phyloP scores from a whole-genome alignment of 148 eudicot species.

The Arctostaphylos glauca region DNA sequence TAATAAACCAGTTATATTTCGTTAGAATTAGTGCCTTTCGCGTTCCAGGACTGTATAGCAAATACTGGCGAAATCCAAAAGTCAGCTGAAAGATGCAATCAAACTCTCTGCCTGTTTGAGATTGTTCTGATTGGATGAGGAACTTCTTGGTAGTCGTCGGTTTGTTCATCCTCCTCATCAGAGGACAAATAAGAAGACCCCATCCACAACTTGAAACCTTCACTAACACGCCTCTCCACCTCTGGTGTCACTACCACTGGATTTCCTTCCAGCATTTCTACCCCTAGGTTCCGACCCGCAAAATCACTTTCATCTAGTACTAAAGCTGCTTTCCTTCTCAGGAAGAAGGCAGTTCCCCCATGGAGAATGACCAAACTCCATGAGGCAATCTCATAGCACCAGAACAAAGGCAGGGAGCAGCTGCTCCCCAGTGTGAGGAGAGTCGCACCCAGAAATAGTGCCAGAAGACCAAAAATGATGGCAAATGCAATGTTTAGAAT shows the following conservation, averaged over 20 bases:
- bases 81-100: constrained; percentile 15
- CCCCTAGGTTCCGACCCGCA: constrained; percentile 54
- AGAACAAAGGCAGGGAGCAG: constrained; percentile 83
- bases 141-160: constrained; percentile 50
- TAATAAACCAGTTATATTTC: background rate
- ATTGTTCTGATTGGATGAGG: constrained; percentile 28
- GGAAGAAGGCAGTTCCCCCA: constrained; percentile 58
- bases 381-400: constrained; percentile 86
- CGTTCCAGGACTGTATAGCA: background rate
- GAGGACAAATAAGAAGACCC: constrained; percentile 86
- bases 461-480: constrained; percentile 68
- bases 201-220: constrained; percentile 92
- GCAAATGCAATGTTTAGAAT: constrained; percentile 68
- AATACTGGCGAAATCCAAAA: background rate
- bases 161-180: constrained; percentile 77
- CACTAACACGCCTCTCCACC: constrained; percentile 81
- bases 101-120: constrained; percentile 39
- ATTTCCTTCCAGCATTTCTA: constrained; percentile 82
- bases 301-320: constrained; percentile 59
- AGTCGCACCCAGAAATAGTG: constrained; percentile 75
- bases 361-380: constrained; percentile 82
- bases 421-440: constrained; percentile 83
- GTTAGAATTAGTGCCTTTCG: background rate
- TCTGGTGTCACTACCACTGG: constrained; percentile 66
- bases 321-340: constrained; percentile 66